A percentile compares a stretch with the other conserved stretches of the same genome.
phyloP scores from a whole-genome alignment of 371 early-diverging fungal species.

The Mortierella sp. region DNA sequence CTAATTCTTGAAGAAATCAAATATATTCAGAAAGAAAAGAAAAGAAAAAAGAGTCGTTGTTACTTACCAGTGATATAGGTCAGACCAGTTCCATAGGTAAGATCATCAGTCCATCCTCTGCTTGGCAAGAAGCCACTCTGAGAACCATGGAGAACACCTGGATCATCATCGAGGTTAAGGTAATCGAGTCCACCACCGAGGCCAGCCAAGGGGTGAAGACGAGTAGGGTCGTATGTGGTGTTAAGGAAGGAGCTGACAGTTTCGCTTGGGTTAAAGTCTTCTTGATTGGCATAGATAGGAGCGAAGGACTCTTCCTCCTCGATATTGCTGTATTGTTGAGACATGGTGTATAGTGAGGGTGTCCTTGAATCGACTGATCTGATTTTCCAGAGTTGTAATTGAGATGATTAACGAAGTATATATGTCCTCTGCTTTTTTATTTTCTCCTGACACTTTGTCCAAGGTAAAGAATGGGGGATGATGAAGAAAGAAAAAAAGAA shows the following conservation, averaged over 20 bases:
- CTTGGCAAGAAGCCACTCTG: slow-evolving; percentile 76
- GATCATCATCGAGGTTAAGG: slow-evolving; percentile 67
- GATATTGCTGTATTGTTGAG: slow-evolving; percentile 41
- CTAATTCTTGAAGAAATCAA: background rate
- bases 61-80: slow-evolving; percentile 79
- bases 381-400: slow-evolving; percentile 2
- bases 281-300: slow-evolving; percentile 52
- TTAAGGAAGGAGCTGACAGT: slow-evolving; percentile 70
- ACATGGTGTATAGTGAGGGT: slow-evolving; percentile 26
- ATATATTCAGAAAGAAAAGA: background rate
- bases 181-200: slow-evolving; percentile 70
- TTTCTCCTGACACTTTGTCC: background rate
- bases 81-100: slow-evolving; percentile 90
- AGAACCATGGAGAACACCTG: slow-evolving; percentile 35
- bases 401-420: background rate
- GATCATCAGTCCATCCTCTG: slow-evolving; percentile 86
- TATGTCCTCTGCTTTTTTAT: background rate
- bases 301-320: slow-evolving; percentile 57
- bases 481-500: background rate
- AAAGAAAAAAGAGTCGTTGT: background rate
- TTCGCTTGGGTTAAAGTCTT: slow-evolving; percentile 62
- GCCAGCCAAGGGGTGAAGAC: slow-evolving; percentile 69
- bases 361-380: slow-evolving; percentile 7
- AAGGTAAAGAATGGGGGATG: background rate
- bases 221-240: slow-evolving; percentile 63